Evolutionary conservation across 163 green algal genomes (phyloP), one percentile per base, ranked within the genome.

Genomic region (Scenedesmus sp.): DNA sequence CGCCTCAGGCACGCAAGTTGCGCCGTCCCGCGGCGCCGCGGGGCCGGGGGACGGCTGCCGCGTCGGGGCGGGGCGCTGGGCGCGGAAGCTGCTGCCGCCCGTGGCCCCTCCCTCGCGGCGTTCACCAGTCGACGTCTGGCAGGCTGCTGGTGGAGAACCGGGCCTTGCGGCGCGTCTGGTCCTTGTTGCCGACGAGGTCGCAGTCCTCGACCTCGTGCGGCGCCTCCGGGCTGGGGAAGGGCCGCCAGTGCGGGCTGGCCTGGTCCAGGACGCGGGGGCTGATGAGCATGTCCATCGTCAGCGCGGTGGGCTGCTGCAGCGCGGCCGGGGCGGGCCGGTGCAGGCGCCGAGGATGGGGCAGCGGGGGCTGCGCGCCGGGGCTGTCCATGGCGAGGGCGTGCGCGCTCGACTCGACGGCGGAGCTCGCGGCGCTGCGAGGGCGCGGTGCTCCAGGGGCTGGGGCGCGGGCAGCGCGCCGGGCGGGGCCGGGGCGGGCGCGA

Each of bases 41-140:
- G 22, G 22, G 26, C 45, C 42, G 34, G 26, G 45, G 24, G 10
- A 58, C 36, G 45, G 64, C 60, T 62, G 45, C 29, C 29, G 64
- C 24, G 45, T 74, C 48, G 20, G 45, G 24, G 15, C 26, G 29
- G 39, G 42, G 15, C 29, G 54, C 54, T 34, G n/a, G 39, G n/a
- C 39, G 14, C 4, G 20, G 1, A 17, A 14, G 42, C 31, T 13
- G 33, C 39, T 24, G 4, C 36, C 62, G n/a, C 22, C 36, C 5
- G 15, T 53, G 50, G 36, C 42, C 28, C n/a, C 1, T 42, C 24
- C n/a, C n/a, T n/a, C n/a, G n/a, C n/a, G n/a, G n/a, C n/a, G n/a
- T n/a, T 57, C 28, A 81, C 60, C 74, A 74, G 60, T 81, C 74
- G 11, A 73, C 42, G 28, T 81, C 74, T 9, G 74, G 74, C 26